phyloP scores from a whole-genome alignment of 305 asterid genomes.

The Fraxinus sp. region DNA sequence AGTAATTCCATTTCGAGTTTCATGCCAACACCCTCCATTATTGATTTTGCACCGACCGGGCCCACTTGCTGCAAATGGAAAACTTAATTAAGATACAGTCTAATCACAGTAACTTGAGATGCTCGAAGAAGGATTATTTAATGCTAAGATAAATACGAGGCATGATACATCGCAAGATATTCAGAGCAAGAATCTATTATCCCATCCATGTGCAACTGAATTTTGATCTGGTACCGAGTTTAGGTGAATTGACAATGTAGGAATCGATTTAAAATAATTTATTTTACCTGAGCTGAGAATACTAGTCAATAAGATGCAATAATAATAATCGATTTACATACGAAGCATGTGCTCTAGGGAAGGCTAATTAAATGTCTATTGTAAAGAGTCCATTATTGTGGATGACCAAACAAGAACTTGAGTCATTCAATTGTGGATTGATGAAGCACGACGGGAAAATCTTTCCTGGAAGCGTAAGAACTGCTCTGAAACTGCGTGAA shows the following conservation, averaged over 20 bases:
- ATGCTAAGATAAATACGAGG: not conserved
- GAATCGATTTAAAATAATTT: not conserved
- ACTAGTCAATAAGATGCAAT: not conserved
- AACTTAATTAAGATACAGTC: constrained; percentile 19
- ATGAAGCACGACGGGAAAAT: not conserved
- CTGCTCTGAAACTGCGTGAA: not conserved
- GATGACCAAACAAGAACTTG: not conserved
- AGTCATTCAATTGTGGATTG: not conserved
- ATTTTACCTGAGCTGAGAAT: not conserved
- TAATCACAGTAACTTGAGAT: constrained; percentile 14
- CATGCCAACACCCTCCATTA: constrained; percentile 98
- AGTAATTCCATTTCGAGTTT: constrained; percentile 53
- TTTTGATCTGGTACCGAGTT: not conserved
- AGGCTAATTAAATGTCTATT: not conserved
- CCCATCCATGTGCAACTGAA: not conserved
- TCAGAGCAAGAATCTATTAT: not conserved
- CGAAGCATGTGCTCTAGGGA: not conserved
- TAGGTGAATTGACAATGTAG: not conserved
- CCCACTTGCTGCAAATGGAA: constrained; percentile 74
- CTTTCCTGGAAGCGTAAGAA: not conserved
- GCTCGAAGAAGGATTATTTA: constrained; percentile 2
- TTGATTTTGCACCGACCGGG: constrained; percentile 86
- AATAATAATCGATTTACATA: not conserved
- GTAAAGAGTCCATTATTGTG: not conserved
- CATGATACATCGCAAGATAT: not conserved